A percentile compares a stretch with the other conserved stretches of the same genome.
Evolutionary conservation across 2,329 filamentous ascomycete genomes (phyloP).

Genomic region (Aspergillus sp.): DNA sequence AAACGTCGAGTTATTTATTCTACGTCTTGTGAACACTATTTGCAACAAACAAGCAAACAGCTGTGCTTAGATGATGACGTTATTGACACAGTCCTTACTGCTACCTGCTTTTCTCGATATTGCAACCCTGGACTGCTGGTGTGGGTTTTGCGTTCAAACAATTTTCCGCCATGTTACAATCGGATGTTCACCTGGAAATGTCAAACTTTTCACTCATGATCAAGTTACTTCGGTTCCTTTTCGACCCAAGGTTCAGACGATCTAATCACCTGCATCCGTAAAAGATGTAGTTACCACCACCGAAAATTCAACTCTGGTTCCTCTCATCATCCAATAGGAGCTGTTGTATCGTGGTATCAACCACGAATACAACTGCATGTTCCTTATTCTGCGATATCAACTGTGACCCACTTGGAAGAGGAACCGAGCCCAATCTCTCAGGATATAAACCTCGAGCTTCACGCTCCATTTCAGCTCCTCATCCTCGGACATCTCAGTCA

Average conservation of each 20-base stretch:
- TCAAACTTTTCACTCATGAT: slow-evolving; percentile 4
- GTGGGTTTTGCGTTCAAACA: slow-evolving; percentile 12
- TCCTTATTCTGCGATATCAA: neutral
- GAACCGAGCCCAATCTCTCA: neutral
- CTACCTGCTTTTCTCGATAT: neutral
- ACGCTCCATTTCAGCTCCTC: neutral
- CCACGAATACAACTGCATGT: neutral
- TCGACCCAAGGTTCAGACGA: slow-evolving; percentile 11
- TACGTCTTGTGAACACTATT: neutral
- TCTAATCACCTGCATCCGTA: slow-evolving; percentile 12
- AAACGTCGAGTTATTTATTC: neutral
- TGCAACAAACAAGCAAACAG: no score
- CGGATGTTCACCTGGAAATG: slow-evolving; percentile 10
- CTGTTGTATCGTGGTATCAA: neutral
- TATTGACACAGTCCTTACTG: neutral
- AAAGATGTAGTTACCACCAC: slow-evolving; percentile 1
- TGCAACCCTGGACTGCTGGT: neutral
- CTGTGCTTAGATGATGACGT: neutral
- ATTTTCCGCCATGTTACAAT: slow-evolving; percentile 25
- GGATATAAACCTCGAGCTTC: neutral
- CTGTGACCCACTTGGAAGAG: neutral
- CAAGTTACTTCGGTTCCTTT: slow-evolving; percentile 12
- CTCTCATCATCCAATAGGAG: neutral
- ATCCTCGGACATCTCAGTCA: slow-evolving; percentile 6
- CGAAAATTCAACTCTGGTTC: neutral